Evolutionary conservation across 2,329 filamentous ascomycete species (phyloP), one percentile per base, ranked within the genome.

Genomic region (Fusarium veterinarium): DNA sequence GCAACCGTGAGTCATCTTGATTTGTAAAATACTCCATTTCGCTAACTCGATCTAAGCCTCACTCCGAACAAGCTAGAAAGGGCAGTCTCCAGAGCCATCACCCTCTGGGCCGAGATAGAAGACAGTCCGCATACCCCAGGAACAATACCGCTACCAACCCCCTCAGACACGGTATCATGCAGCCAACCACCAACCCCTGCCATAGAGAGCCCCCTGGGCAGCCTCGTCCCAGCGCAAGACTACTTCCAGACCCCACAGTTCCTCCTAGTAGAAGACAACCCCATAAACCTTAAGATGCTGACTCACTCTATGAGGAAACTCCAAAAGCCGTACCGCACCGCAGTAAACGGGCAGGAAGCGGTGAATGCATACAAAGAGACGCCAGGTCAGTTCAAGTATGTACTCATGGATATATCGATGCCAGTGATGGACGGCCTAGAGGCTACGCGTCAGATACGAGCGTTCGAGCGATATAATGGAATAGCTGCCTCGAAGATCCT

Each of bases 241-340:
- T 67, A 53, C 35, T 55, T 57, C 19, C 37, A 42, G 0, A 46
- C 28, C 6, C 57, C 25, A 2, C 42, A 63, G 13, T 75, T 82
- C 14, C 72, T 85, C 9, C 72, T 84, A 6, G 82, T 84, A 1
- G 82, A 84, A 19, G 83, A 84, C 51, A 84, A 84, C 45, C 63
- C 70, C 8, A 82, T 84, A 60, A 84, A 84, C 41, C 61, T 82
- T 2, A 77, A 78, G 69, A 75, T 81, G 8, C 58, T 82, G 5
- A 74, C 73, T 1, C 71, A 77, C 0, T 81, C 78, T n/a, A 78
- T 83, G 74, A 77, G 73, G 42, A 83, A 81, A 46, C 71, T 82
- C 0, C 74, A 76, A 0, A 67, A 69, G 1, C 51, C 61, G 1
- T 79, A 77, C 41, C 65, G 75, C 6, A 79, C 76, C 1, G 81